Percentiles rank a stretch among this genome's conserved stretches.
These are phyloP conservation scores for Heliamphora pulchella DNA, from an alignment of 179 eudicot species.

Conservation along the genomic window DNA sequence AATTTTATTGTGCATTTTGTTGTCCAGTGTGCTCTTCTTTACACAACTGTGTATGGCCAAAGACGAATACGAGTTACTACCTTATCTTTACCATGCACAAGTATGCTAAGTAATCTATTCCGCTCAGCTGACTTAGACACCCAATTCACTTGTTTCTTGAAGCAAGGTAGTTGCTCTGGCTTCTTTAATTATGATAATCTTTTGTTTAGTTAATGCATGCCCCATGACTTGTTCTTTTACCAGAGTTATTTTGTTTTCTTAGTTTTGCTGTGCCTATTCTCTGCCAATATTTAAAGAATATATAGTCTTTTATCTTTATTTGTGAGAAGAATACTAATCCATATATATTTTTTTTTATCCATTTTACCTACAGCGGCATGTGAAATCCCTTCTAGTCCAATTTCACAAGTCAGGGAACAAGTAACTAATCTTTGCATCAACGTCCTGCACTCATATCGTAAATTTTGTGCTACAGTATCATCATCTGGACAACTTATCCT, in stretches of 20 bases:
- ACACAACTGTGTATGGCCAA: slow-evolving; percentile 84
- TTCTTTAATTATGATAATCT: neutral
- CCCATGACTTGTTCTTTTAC: neutral
- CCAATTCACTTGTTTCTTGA: slow-evolving; percentile 77
- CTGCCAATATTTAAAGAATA: too few relatives aligned
- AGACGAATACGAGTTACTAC: slow-evolving; percentile 87
- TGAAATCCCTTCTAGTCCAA: slow-evolving; percentile 59
- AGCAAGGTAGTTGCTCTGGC: slow-evolving; percentile 54
- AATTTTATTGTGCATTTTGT: slow-evolving; percentile 16
- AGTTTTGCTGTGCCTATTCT: neutral
- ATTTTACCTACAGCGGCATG: slow-evolving; percentile 47
- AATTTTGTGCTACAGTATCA: slow-evolving; percentile 78
- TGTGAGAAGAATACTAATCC: slow-evolving; percentile 9
- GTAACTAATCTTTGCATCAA: slow-evolving; percentile 66
- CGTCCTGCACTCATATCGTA: slow-evolving; percentile 78
- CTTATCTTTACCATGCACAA: slow-evolving; percentile 82
- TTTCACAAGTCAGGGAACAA: slow-evolving; percentile 72
- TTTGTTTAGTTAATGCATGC: neutral
- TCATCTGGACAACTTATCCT: slow-evolving; percentile 88
- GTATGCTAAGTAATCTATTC: slow-evolving; percentile 58
- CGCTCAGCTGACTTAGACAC: slow-evolving; percentile 85
- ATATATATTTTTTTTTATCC: neutral
- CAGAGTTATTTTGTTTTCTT: neutral
- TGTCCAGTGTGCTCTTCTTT: slow-evolving; percentile 79
- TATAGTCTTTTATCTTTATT: neutral